These are phyloP conservation scores for Xanthoceras sorbifolium DNA, from an alignment of 345 rosid genomes.

Conservation along the genomic window DNA sequence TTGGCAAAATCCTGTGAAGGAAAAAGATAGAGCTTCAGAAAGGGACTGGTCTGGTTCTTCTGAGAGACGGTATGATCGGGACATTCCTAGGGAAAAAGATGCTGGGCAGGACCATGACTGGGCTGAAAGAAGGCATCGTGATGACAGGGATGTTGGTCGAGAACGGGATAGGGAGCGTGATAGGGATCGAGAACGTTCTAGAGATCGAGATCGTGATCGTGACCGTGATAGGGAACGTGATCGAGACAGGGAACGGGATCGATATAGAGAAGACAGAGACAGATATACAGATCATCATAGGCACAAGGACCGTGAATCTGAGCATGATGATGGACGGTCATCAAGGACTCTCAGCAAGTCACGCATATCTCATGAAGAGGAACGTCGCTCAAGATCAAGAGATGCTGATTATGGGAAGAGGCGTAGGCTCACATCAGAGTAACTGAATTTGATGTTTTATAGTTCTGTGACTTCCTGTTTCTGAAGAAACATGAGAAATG, in stretches of 20 bases:
- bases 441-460: conserved; percentile 12
- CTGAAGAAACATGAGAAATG: not conserved
- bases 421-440: conserved; percentile 65
- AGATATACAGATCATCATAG: conserved; percentile 59
- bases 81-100: conserved; percentile 63
- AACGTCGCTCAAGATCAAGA: conserved; percentile 68
- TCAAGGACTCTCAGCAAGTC: conserved; percentile 69
- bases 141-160: conserved; percentile 61
- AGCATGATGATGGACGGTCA: conserved; percentile 68
- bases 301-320: conserved; percentile 56
- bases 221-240: conserved; percentile 57
- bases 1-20: conserved; percentile 55
- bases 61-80: conserved; percentile 66
- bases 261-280: conserved; percentile 64
- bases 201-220: conserved; percentile 61
- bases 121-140: conserved; percentile 63
- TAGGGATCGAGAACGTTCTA: conserved; percentile 62
- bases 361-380: conserved; percentile 59
- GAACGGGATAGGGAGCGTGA: conserved; percentile 67
- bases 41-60: conserved; percentile 80
- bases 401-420: conserved; percentile 86
- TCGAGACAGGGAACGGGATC: conserved; percentile 64
- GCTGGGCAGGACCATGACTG: conserved; percentile 55
- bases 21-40: conserved; percentile 68
- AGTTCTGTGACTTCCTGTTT: not conserved